Evolutionary conservation across 2,329 filamentous ascomycete species (phyloP), one percentile per base, ranked within the genome.

Genomic region (Aspergillus novoparasiticus): DNA sequence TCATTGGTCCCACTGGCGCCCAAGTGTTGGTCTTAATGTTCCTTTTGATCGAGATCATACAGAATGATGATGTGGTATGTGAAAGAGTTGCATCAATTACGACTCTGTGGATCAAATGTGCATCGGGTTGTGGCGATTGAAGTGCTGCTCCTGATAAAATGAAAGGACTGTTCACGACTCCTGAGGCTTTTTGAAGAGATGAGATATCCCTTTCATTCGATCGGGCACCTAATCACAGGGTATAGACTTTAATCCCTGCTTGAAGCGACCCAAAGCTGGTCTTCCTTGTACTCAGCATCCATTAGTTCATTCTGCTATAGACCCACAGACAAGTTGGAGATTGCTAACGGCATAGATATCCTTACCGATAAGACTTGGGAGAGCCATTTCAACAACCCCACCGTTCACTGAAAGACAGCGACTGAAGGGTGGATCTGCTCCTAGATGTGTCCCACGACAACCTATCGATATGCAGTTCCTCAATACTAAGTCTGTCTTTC

Each of bases 21-120:
- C 23, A 36, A 32, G 3, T 26, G 10, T 16, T 55, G 45, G 43
- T 4, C 19, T 12, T 21, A 11, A 26, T 60, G 60, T 54, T 60
- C 63, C 64, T 65, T 59, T 62, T 67, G 64, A 62, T 62, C 45
- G 41, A 55, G n/a, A 14, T 6, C 21, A 28, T 39, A 59, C n/a
- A 9, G 28, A 26, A 2, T 14, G 46, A 61, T 56, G 39, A 5
- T 46, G 19, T 11, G 48, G 19, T 56, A 59, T 53, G 58, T 55
- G 55, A 63, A 11, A 54, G 28, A 45, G 23, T n/a, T 21, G 21
- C n/a, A 34, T 41, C 46, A 51, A 56, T 36, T 19, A 46, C n/a
- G 12, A 53, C 19, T 32, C 45, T 28, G 57, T 26, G n/a, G 16
- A 14, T 41, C 53, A 50, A 30, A 28, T 11, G 21, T 26, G 12